These are phyloP conservation scores for Wickerhamiella cacticola DNA, from an alignment of 805 yeast genomes.

Conservation along the genomic window DNA sequence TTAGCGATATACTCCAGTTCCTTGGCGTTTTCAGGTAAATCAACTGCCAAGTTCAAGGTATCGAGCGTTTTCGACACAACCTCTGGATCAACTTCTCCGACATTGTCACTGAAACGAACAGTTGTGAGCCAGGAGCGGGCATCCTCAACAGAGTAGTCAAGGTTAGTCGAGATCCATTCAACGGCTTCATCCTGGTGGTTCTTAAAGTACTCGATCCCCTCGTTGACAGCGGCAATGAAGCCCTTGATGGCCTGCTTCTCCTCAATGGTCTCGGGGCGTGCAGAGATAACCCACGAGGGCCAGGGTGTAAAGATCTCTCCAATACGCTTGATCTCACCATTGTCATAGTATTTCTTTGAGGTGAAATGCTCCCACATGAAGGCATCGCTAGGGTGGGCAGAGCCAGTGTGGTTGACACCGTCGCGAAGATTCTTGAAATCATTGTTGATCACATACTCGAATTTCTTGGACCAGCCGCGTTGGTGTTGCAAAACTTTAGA, in stretches of 20 bases:
- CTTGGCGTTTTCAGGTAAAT: constrained; percentile 27
- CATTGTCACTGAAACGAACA: constrained; percentile 47
- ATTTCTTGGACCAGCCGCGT: constrained; percentile 35
- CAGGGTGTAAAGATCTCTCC: constrained; percentile 92
- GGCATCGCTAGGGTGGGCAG: constrained; percentile 49
- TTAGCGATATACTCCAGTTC: constrained; percentile 15
- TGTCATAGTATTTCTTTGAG: constrained; percentile 71
- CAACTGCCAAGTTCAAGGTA: constrained; percentile 54
- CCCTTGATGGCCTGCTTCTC: constrained; percentile 25
- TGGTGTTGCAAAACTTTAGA: constrained; percentile 67
- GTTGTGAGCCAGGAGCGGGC: constrained; percentile 74
- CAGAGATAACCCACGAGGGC: constrained; percentile 86
- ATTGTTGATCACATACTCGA: constrained; percentile 45
- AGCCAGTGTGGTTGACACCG: constrained; percentile 51
- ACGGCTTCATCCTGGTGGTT: constrained; percentile 52
- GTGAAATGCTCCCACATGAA: constrained; percentile 97
- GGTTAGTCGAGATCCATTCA: constrained; percentile 46
- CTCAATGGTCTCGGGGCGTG: constrained; percentile 33
- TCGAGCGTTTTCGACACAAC: constrained; percentile 45
- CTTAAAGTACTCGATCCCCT: constrained; percentile 59
- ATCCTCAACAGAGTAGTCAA: constrained; percentile 68
- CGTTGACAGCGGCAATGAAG: constrained; percentile 45
- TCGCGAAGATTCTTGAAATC: constrained; percentile 68
- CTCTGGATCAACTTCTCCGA: constrained; percentile 37
- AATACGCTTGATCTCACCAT: constrained; percentile 62